phyloP scores from a whole-genome alignment of 306 rosid genomes.

The Mucuna pruriens region DNA sequence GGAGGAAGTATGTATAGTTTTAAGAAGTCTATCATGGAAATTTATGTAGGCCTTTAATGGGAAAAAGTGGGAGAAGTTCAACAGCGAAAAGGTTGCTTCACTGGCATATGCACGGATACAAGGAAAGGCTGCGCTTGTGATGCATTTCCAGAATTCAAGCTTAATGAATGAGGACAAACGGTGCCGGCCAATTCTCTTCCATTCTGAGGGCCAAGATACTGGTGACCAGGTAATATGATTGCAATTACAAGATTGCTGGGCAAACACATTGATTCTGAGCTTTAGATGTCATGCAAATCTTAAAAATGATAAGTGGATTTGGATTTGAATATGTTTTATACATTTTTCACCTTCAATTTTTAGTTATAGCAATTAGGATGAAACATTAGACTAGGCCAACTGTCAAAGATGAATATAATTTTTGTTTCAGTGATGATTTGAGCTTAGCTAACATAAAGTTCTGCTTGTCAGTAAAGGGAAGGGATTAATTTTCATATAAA shows the following conservation, averaged over 20 bases:
- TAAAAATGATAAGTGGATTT: not conserved
- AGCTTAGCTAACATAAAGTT: not conserved
- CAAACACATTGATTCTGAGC: not conserved
- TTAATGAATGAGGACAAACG: constrained; percentile 94
- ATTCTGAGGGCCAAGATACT: constrained; percentile 84
- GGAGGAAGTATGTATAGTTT: not conserved
- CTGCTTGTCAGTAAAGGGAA: not conserved
- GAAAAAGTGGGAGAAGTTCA: constrained; percentile 94
- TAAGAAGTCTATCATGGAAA: constrained; percentile 15
- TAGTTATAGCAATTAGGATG: not conserved
- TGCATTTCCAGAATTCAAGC: constrained; percentile 94
- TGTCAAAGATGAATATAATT: not conserved
- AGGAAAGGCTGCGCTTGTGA: constrained; percentile 91
- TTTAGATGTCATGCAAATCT: not conserved
- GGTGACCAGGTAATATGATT: constrained; percentile 65
- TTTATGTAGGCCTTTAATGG: constrained; percentile 83
- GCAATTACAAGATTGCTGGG: not conserved
- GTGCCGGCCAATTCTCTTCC: constrained; percentile 91
- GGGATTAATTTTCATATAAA: not conserved
- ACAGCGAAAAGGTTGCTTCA: constrained; percentile 92
- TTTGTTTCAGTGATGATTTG: not conserved
- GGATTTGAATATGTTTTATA: not conserved
- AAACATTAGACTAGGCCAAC: not conserved
- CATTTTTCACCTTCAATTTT: not conserved
- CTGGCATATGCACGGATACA: constrained; percentile 94